phyloP scores from a whole-genome alignment of 192 early-diverging fungal species.

The Haplosporangium gracile region DNA sequence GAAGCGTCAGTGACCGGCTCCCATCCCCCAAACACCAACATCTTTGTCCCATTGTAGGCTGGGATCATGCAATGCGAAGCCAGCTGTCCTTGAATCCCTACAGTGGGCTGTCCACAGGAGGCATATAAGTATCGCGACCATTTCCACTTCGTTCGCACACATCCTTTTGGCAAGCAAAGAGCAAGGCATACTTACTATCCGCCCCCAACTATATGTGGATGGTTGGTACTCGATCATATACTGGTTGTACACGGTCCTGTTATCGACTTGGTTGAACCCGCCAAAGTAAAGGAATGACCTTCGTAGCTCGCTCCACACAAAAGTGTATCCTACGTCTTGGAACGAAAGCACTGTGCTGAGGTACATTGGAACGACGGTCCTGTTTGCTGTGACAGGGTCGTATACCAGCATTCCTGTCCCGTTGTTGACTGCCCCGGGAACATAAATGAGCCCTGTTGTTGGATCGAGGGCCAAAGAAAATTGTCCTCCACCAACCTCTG shows the following conservation, averaged over 20 bases:
- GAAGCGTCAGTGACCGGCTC: neutral
- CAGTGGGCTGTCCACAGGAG: neutral
- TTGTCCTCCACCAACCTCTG: too few relatives aligned
- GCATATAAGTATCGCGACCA: neutral
- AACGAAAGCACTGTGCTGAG: neutral
- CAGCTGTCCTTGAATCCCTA: neutral
- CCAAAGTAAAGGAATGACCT: constrained; percentile 2
- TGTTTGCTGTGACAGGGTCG: neutral
- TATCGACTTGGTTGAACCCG: neutral
- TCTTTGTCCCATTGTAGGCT: constrained; percentile 8
- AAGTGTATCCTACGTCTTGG: neutral
- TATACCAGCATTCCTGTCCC: constrained; percentile 6
- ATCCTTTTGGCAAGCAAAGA: neutral
- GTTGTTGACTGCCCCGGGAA: neutral
- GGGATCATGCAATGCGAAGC: constrained; percentile 9
- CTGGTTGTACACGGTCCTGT: neutral
- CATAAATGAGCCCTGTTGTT: constrained; percentile 1
- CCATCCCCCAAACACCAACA: constrained; percentile 25
- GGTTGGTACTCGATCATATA: constrained; percentile 9
- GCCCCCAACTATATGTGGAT: neutral
- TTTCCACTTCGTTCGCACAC: neutral
- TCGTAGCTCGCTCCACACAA: constrained; percentile 8
- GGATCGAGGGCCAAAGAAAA: constrained; percentile 7
- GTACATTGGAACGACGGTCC: neutral
- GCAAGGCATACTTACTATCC: neutral